phyloP scores from a whole-genome alignment of 148 eudicot species.

The Rhododendron kiyosumense region DNA sequence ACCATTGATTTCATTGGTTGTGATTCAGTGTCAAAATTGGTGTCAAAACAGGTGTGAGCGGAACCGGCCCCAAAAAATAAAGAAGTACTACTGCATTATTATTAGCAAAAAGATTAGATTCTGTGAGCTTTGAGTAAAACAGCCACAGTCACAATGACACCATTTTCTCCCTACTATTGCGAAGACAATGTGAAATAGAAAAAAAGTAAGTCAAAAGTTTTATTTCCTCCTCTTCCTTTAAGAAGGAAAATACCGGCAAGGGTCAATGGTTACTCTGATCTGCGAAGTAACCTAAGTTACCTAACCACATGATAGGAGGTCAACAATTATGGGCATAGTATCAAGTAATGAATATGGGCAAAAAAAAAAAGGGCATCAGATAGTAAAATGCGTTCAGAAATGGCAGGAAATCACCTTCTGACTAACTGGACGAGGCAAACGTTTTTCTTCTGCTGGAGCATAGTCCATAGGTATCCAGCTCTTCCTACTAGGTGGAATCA shows the following conservation, averaged over 20 bases:
- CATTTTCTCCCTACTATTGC: not conserved
- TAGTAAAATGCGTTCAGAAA: not conserved
- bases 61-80: not conserved
- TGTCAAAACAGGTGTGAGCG: too few species aligned
- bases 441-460: conserved; percentile 42
- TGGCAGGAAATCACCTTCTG: conserved; percentile 40
- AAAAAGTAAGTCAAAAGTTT: not conserved
- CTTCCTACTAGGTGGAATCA: conserved; percentile 73
- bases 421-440: conserved; percentile 39
- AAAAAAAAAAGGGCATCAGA: not conserved
- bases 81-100: not conserved
- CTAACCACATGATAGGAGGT: not conserved
- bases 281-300: not conserved
- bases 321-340: not conserved
- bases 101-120: not conserved
- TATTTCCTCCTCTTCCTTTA: not conserved
- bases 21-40: too few species aligned
- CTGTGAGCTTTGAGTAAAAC: not conserved
- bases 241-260: not conserved
- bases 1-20: too few species aligned
- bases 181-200: not conserved
- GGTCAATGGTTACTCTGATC: not conserved
- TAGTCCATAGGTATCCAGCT: conserved; percentile 90
- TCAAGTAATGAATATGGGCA: not conserved
- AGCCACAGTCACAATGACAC: not conserved